phyloP scores from a whole-genome alignment of 2,329 filamentous ascomycete species.

The Tricladium varicosporioides region DNA sequence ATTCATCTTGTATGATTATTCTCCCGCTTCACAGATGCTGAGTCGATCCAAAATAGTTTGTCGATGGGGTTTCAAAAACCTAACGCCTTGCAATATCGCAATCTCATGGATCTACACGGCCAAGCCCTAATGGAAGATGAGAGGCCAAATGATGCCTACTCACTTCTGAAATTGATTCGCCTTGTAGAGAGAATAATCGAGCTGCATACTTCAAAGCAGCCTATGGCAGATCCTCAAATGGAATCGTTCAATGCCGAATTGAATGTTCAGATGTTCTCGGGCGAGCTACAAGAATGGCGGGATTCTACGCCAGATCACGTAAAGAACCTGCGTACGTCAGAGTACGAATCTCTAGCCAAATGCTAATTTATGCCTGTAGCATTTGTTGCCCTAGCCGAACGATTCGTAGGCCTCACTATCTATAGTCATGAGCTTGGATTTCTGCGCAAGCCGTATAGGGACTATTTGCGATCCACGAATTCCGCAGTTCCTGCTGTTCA shows the following conservation, averaged over 20 bases:
- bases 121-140: conserved; percentile 16
- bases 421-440: conserved; percentile 29
- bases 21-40: no score
- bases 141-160: conserved; percentile 12
- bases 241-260: conserved; percentile 24
- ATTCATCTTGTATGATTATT: no score
- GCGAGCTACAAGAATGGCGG: conserved; percentile 27
- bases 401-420: conserved; percentile 18
- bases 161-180: conserved; percentile 24
- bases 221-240: conserved; percentile 12
- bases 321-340: conserved; percentile 18
- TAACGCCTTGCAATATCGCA: conserved; percentile 24
- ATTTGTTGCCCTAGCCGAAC: conserved; percentile 17
- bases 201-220: conserved; percentile 5
- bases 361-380: conserved; percentile 13
- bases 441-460: conserved; percentile 22
- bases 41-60: conserved; percentile 11
- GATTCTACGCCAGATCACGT: conserved; percentile 15
- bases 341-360: background rate
- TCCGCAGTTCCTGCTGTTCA: conserved; percentile 1
- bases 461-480: conserved; percentile 5
- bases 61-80: conserved; percentile 27
- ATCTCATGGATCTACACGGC: conserved; percentile 22
- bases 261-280: conserved; percentile 25
- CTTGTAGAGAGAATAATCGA: conserved; percentile 20